These are phyloP conservation scores for Acanthamoeba rhysodes DNA, from an alignment of 208 protist genomes.

Conservation along the genomic window DNA sequence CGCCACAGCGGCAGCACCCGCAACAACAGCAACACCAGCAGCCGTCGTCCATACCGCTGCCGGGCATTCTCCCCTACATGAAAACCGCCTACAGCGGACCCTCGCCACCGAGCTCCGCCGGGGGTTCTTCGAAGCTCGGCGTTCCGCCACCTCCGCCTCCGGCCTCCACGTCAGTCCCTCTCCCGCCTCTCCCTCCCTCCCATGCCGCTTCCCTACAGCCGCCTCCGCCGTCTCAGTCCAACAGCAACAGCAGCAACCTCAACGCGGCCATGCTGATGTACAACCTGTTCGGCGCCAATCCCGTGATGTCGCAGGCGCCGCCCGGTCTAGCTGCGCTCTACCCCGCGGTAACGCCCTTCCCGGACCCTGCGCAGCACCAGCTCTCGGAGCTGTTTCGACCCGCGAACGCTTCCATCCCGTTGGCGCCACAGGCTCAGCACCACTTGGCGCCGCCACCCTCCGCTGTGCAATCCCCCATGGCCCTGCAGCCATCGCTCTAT, in stretches of 20 bases:
- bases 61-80: conserved; percentile 51
- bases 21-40: background rate
- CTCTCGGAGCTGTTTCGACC: background rate
- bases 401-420: background rate
- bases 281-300: background rate
- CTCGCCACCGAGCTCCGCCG: background rate
- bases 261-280: conserved; percentile 40
- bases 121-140: background rate
- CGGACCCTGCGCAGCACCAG: background rate
- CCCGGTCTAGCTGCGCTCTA: background rate
- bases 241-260: background rate
- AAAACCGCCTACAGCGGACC: background rate
- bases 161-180: background rate
- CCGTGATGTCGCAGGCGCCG: background rate
- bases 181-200: background rate
- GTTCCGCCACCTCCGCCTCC: background rate
- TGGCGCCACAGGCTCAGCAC: background rate
- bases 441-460: background rate
- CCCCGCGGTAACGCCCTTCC: background rate
- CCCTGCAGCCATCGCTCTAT: conserved; percentile 34
- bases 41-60: background rate
- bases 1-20: background rate
- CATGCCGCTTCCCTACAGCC: background rate
- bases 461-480: background rate
- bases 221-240: background rate